These are phyloP conservation scores for Colletotrichum sp. DNA, from an alignment of 2,329 filamentous ascomycete genomes.

Conservation along the genomic window DNA sequence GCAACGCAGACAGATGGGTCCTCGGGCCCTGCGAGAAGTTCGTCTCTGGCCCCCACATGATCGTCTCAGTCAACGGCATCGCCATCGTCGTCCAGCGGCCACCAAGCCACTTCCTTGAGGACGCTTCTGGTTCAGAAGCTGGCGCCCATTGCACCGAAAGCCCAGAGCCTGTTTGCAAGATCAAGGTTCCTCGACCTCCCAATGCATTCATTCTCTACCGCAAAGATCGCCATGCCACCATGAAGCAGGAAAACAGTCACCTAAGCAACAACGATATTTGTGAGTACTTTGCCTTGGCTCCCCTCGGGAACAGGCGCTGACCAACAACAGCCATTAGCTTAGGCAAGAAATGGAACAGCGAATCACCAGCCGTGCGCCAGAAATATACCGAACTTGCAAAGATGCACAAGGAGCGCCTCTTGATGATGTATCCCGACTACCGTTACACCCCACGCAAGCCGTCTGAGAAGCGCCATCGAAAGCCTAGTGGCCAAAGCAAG, in stretches of 20 bases:
- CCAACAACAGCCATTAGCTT: slow-evolving; percentile 28
- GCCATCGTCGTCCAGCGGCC: slow-evolving; percentile 10
- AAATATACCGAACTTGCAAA: slow-evolving; percentile 24
- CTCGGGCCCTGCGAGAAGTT: slow-evolving; percentile 8
- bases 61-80: slow-evolving; percentile 9
- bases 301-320: neutral
- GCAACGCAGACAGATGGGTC: slow-evolving; percentile 10
- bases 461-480: slow-evolving; percentile 25
- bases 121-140: neutral
- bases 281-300: slow-evolving; percentile 23
- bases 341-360: slow-evolving; percentile 31
- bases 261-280: slow-evolving; percentile 35
- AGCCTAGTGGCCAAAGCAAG: neutral
- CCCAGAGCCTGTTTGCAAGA: slow-evolving; percentile 5
- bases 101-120: neutral
- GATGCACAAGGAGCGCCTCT: slow-evolving; percentile 28
- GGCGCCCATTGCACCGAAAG: neutral
- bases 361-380: slow-evolving; percentile 25
- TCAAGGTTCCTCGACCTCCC: slow-evolving; percentile 31
- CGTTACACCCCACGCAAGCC: slow-evolving; percentile 42
- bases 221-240: slow-evolving; percentile 27
- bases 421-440: slow-evolving; percentile 39
- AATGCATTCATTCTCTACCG: slow-evolving; percentile 41
- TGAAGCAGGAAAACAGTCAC: slow-evolving; percentile 26
- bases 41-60: slow-evolving; percentile 10